Conservation (phyloP, 345 rosid genomes). For the Erodium maritimum region DNA sequence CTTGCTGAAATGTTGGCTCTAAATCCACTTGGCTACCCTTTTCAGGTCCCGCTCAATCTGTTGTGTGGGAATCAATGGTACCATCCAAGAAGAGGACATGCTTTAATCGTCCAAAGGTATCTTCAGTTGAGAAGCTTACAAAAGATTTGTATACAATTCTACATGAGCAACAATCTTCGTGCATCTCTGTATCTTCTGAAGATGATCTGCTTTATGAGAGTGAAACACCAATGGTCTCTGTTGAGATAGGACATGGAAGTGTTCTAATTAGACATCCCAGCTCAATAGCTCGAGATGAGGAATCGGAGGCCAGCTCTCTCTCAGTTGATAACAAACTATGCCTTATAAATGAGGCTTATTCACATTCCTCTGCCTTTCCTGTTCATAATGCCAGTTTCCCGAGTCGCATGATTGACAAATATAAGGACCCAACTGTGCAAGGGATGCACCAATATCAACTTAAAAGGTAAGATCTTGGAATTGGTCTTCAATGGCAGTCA, state of each 20-base stretch:
- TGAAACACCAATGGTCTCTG: conserved; percentile 88
- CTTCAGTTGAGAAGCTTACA: conserved; percentile 88
- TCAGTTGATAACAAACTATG: conserved; percentile 64
- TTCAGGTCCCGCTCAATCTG: conserved; percentile 80
- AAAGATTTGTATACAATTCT: conserved; percentile 69
- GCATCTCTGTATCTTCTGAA: conserved; percentile 77
- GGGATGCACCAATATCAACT: conserved; percentile 46
- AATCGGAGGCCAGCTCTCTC: conserved; percentile 93
- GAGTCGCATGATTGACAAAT: conserved; percentile 20
- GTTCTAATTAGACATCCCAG: conserved; percentile 78
- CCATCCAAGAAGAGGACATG: conserved; percentile 91
- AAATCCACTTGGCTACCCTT: background rate
- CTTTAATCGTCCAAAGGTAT: conserved; percentile 71
- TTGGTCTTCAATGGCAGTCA: background rate
- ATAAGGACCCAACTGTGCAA: conserved; percentile 28
- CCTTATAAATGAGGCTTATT: conserved; percentile 46
- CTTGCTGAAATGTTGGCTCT: background rate
- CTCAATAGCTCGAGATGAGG: conserved; percentile 80
- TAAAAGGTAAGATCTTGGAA: conserved; percentile 38
- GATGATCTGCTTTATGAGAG: conserved; percentile 89
- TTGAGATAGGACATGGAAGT: conserved; percentile 95
- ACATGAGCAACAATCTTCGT: conserved; percentile 90
- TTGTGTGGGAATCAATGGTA: conserved; percentile 74
- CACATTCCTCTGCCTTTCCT: conserved; percentile 33
- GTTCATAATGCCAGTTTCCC: conserved; percentile 22